Percentiles rank a stretch among this genome's conserved stretches.
Evolutionary conservation across 2,329 filamentous ascomycete species (phyloP).

Genomic region (Rutstroemia sp.): DNA sequence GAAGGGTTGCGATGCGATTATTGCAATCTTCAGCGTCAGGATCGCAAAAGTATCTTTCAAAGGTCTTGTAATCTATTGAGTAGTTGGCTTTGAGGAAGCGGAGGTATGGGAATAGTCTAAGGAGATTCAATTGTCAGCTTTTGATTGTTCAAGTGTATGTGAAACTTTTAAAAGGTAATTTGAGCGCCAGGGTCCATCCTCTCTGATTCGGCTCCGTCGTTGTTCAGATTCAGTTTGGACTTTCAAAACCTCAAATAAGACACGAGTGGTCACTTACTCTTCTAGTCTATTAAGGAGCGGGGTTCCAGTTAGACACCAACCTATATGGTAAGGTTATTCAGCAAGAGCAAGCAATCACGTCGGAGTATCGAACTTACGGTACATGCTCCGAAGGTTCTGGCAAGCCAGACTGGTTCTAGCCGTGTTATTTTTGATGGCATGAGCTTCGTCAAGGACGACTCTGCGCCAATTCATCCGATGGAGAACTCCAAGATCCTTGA

Average conservation of each 20-base stretch:
- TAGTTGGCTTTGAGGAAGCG: conserved; percentile 27
- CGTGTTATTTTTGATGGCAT: conserved; percentile 44
- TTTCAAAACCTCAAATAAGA: not conserved
- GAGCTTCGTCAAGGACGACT: conserved; percentile 50
- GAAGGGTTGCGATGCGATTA: conserved; percentile 19
- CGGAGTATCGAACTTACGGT: conserved; percentile 1
- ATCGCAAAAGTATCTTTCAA: conserved; percentile 27
- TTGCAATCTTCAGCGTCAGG: conserved; percentile 16
- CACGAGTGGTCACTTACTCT: conserved; percentile 18
- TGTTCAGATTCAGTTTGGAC: not conserved
- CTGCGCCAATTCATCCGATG: conserved; percentile 40
- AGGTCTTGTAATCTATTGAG: conserved; percentile 22
- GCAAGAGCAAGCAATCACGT: not conserved
- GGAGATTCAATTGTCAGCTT: conserved; percentile 2
- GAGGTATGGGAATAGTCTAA: conserved; percentile 27
- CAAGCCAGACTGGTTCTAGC: conserved; percentile 38
- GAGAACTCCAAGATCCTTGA: conserved; percentile 30
- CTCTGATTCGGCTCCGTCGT: not conserved
- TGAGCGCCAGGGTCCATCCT: not conserved
- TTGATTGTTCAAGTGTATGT: not conserved
- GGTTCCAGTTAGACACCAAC: conserved; percentile 30
- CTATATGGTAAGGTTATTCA: not conserved
- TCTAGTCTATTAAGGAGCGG: conserved; percentile 26
- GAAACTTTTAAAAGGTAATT: not conserved
- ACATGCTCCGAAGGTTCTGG: conserved; percentile 27